phyloP scores from a whole-genome alignment of 2,329 filamentous ascomycete species.

The Penicillium sp. region DNA sequence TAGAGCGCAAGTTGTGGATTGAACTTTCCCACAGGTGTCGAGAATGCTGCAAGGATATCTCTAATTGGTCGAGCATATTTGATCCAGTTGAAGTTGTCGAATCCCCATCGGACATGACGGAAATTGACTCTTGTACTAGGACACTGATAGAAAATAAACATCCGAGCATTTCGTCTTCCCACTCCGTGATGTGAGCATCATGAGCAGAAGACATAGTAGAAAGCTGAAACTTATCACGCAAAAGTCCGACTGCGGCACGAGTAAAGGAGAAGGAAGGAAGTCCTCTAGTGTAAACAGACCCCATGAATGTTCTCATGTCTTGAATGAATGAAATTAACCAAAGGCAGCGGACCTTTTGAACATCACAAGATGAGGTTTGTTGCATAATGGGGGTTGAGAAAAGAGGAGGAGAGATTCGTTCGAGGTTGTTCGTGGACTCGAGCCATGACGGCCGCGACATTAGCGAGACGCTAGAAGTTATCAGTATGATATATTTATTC shows the following conservation, averaged over 20 bases:
- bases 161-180: not conserved
- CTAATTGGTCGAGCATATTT: conserved; percentile 8
- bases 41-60: conserved; percentile 8
- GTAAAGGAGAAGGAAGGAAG: conserved; percentile 16
- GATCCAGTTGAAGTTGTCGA: not conserved
- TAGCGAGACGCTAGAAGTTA: conserved; percentile 24
- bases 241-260: not conserved
- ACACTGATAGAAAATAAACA: not conserved
- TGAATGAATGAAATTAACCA: conserved; percentile 34
- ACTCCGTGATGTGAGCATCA: not conserved
- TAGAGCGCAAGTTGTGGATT: conserved; percentile 8
- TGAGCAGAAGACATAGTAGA: not conserved
- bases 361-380: conserved; percentile 12
- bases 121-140: not conserved
- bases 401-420: conserved; percentile 14
- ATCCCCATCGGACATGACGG: not conserved
- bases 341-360: conserved; percentile 30
- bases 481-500: not conserved
- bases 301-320: conserved; percentile 32
- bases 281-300: conserved; percentile 16
- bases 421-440: conserved; percentile 26
- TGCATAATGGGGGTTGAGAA: not conserved
- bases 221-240: not conserved
- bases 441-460: conserved; percentile 34
- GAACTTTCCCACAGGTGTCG: conserved; percentile 14